Percentiles rank a stretch among this genome's conserved stretches.
Conservation (phyloP, 1,139 yeast genomes). For the Magnusiomyces ingens region DNA sequence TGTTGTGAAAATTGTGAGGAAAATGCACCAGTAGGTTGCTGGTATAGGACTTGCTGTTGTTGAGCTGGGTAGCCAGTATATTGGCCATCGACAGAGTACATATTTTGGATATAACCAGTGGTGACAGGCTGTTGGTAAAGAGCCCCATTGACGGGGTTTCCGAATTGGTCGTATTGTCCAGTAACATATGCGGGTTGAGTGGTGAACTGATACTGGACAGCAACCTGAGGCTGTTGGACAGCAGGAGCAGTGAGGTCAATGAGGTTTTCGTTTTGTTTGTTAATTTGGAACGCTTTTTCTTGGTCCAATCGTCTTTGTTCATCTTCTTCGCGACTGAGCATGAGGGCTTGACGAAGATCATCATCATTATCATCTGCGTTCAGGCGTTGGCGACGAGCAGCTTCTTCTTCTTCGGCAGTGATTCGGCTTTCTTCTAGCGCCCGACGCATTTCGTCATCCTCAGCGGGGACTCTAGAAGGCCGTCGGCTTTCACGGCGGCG, state of each 20-base stretch:
- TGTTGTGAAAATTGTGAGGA: constrained; percentile 35
- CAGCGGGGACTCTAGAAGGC: constrained; percentile 22
- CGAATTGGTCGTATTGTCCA: constrained; percentile 52
- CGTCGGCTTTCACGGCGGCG: constrained; percentile 10
- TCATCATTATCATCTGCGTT: constrained; percentile 48
- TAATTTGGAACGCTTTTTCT: constrained; percentile 28
- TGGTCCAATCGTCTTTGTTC: constrained; percentile 32
- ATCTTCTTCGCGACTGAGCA: constrained; percentile 82
- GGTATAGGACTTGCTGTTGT: constrained; percentile 22
- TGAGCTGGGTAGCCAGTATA: constrained; percentile 27
- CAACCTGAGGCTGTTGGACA: constrained; percentile 32
- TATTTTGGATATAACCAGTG: constrained; percentile 47
- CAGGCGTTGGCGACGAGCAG: constrained; percentile 38
- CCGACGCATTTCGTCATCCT: constrained; percentile 73
- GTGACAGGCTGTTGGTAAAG: constrained; percentile 45
- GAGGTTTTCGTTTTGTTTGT: constrained; percentile 7
- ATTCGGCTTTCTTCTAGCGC: constrained; percentile 77
- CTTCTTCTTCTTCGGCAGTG: constrained; percentile 84
- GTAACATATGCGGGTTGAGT: constrained; percentile 11
- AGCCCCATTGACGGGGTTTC: constrained; percentile 46
- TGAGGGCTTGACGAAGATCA: constrained; percentile 73
- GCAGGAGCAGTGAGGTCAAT: constrained; percentile 33
- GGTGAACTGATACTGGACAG: constrained; percentile 25
- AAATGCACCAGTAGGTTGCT: constrained; percentile 13
- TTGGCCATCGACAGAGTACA: constrained; percentile 32